These are phyloP conservation scores for Thermothelomyces thermophilus DNA, from an alignment of 2,329 filamentous ascomycete species.

Conservation along the genomic window DNA sequence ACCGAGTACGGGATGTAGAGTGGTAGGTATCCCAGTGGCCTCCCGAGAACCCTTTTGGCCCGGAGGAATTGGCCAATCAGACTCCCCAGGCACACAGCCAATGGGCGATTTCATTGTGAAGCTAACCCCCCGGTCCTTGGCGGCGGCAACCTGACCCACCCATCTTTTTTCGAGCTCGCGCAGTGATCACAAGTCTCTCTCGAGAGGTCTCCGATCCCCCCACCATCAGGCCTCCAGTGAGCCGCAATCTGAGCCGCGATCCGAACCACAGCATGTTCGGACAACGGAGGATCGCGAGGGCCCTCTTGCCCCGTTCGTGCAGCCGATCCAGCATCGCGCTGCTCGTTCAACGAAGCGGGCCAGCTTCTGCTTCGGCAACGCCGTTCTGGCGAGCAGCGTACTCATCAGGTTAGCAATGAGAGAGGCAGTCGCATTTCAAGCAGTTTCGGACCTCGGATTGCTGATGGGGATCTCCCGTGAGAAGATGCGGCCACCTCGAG, in stretches of 20 bases:
- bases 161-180: slow-evolving; percentile 12
- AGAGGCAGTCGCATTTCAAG: background rate
- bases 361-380: background rate
- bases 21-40: too few species aligned
- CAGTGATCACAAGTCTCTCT: background rate
- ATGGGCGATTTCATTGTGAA: slow-evolving; percentile 19
- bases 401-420: slow-evolving; percentile 23
- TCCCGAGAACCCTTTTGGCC: slow-evolving; percentile 15
- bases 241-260: slow-evolving; percentile 7
- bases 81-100: background rate
- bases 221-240: slow-evolving; percentile 4
- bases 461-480: slow-evolving; percentile 5
- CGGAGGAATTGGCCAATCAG: slow-evolving; percentile 17
- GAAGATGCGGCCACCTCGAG: slow-evolving; percentile 10
- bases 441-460: background rate
- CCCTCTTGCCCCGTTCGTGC: slow-evolving; percentile 9
- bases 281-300: slow-evolving; percentile 13
- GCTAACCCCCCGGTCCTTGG: slow-evolving; percentile 6
- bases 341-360: slow-evolving; percentile 9
- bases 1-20: too few species aligned
- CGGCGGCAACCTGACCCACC: slow-evolving; percentile 1
- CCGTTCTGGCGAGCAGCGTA: slow-evolving; percentile 18
- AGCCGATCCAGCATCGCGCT: slow-evolving; percentile 3
- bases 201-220: slow-evolving; percentile 14
- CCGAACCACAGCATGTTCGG: slow-evolving; percentile 14